Base-by-base conservation (phyloP, 768 basidiomycete genomes). In the Pleurotus ostreatus region DNA sequence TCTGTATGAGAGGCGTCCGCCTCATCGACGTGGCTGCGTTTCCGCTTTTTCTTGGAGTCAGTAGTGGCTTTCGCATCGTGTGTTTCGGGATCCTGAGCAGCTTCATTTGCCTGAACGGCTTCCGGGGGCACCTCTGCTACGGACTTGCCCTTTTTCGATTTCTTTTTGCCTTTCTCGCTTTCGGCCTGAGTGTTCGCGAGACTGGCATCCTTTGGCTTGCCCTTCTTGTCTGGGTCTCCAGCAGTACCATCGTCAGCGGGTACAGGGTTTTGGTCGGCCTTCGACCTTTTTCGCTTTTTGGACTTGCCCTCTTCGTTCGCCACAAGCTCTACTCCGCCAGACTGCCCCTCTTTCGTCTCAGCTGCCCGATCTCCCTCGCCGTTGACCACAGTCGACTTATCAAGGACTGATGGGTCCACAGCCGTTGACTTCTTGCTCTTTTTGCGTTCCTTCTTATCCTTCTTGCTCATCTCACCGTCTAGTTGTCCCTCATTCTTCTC, bases 311-410 rank as follows among this genome's bases (percentile, higher is more conserved):
- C 61, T 49, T 9, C 30, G 25, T 55, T 60, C 55, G 49, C 44
- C 37, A 43, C 41, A 16, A 7, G 20, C 9, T 44, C n/a, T 44
- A 16, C 41, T 15, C 9, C 47, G 53, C 59, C 23, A 66, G 62
- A 49, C 65, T 61, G 44, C 64, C 64, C 55, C 60, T 67, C 58
- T 69, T 70, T 55, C 67, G 66, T 45, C 30, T 70, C 68, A 60
- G 65, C 62, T 57, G 63, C 63, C 56, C 58, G 60, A 49, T 60
- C 59, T 51, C 60, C 48, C 13, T 56, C 22, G 25, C 55, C 59
- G 34, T 60, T 59, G 3, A 59, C 56, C 55, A 64, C 55, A 25
- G 58, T 23, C 54, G 20, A 39, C 45, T 58, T 30, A 55, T 59
- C 60, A 55, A 62, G 57, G 55, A 23, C 30, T 11, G 30, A 34